Evolutionary conservation across 129 eudicot species (phyloP).

Genomic region (Flaveria linearis): DNA sequence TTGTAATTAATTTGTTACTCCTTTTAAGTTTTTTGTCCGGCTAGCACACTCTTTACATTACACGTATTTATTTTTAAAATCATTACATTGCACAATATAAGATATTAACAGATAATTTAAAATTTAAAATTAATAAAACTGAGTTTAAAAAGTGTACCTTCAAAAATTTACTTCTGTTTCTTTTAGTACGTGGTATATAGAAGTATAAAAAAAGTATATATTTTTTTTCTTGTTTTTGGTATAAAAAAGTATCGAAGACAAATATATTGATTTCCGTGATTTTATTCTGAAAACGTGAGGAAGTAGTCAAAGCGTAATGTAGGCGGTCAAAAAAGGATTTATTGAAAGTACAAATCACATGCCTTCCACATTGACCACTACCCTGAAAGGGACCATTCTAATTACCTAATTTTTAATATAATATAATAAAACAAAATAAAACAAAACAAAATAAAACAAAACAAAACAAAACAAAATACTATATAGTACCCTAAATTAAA

Average conservation of each 20-base stretch:
- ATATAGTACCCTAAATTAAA: too few relatives aligned
- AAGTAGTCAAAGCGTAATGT: conserved; percentile 31
- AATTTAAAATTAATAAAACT: too few relatives aligned
- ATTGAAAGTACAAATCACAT: conserved; percentile 37
- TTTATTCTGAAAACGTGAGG: conserved; percentile 27
- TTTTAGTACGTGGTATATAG: too few relatives aligned
- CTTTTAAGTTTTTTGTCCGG: too few relatives aligned
- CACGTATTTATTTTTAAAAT: too few relatives aligned
- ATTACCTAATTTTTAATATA: background rate
- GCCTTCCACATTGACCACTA: conserved; percentile 32
- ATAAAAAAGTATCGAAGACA: background rate
- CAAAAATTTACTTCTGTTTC: too few relatives aligned
- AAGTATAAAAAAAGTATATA: background rate
- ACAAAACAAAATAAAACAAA: background rate
- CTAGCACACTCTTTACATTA: too few relatives aligned
- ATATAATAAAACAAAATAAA: background rate
- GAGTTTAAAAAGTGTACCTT: too few relatives aligned
- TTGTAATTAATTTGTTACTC: too few relatives aligned
- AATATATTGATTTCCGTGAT: conserved; percentile 27
- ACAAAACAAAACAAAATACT: too few relatives aligned
- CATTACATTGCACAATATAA: too few relatives aligned
- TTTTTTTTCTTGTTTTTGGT: background rate
- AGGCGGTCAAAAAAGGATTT: conserved; percentile 36
- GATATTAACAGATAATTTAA: too few relatives aligned
- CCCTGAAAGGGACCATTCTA: conserved; percentile 31